These are phyloP conservation scores for Daedaleopsis nitida DNA, from an alignment of 768 basidiomycete species.

Conservation along the genomic window DNA sequence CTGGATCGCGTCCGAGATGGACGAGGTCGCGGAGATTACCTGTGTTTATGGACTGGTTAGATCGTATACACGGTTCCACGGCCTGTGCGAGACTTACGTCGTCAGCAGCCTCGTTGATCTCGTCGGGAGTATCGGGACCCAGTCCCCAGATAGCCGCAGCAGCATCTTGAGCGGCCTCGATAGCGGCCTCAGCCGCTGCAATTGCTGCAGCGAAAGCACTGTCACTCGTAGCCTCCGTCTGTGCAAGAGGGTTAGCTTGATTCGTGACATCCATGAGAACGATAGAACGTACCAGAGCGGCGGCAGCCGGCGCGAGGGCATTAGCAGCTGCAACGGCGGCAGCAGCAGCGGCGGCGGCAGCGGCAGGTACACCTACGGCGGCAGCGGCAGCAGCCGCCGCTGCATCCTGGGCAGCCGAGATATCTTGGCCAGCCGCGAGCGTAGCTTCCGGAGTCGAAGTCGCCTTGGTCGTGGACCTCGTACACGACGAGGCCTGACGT, in stretches of 20 bases:
- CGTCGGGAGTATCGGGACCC: neutral
- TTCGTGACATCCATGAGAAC: neutral
- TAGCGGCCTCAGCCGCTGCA: neutral
- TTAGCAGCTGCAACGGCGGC: neutral
- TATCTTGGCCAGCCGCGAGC: neutral
- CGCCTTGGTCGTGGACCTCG: neutral
- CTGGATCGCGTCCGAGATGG: neutral
- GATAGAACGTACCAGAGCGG: neutral
- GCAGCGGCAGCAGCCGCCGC: neutral
- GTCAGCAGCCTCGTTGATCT: neutral
- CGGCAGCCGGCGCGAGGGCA: constrained; percentile 2
- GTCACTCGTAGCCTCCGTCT: neutral
- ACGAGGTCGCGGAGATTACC: neutral
- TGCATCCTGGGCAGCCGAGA: neutral
- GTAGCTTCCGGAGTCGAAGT: neutral
- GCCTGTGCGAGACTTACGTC: neutral
- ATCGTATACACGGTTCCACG: no score
- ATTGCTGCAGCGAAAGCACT: neutral
- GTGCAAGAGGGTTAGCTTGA: neutral
- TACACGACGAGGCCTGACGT: neutral
- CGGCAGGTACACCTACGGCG: neutral
- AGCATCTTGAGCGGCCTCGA: neutral
- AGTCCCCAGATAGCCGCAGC: neutral
- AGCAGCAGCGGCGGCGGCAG: neutral
- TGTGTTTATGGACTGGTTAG: no score